phyloP scores from a whole-genome alignment of 2,329 filamentous ascomycete species.

The Helicocarpus griseus region DNA sequence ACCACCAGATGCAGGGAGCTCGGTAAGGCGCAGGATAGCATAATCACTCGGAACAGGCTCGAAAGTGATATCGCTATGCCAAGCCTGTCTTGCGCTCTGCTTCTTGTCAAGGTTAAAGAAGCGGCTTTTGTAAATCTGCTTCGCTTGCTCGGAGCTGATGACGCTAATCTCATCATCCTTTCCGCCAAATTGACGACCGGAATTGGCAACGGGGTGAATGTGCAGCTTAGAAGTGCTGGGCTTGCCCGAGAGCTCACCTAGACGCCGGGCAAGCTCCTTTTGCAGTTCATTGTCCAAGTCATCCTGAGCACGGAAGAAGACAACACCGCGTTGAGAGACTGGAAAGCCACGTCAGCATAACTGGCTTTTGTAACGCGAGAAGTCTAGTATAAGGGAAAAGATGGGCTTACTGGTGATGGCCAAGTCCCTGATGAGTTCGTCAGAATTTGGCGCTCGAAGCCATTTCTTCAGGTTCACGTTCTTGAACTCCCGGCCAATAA shows the following conservation, averaged over 20 bases:
- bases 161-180: slow-evolving; percentile 42
- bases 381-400: no score
- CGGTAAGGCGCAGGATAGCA: slow-evolving; percentile 35
- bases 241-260: slow-evolving; percentile 40
- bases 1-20: slow-evolving; percentile 34
- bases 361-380: not conserved
- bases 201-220: slow-evolving; percentile 41
- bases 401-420: slow-evolving; percentile 22
- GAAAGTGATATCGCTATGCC: slow-evolving; percentile 44
- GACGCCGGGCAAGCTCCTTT: slow-evolving; percentile 42
- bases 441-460: slow-evolving; percentile 25
- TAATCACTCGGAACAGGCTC: slow-evolving; percentile 40
- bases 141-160: slow-evolving; percentile 34
- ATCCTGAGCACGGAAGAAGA: slow-evolving; percentile 46
- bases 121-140: slow-evolving; percentile 31
- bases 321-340: slow-evolving; percentile 45
- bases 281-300: slow-evolving; percentile 41
- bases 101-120: slow-evolving; percentile 19
- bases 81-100: slow-evolving; percentile 27
- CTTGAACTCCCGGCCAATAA: slow-evolving; percentile 42
- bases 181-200: slow-evolving; percentile 36
- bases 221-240: slow-evolving; percentile 38
- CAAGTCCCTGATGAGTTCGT: slow-evolving; percentile 27
- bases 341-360: slow-evolving; percentile 1
- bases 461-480: slow-evolving; percentile 41